Base-by-base conservation (phyloP, 306 rosid species). In the Acmispon strigosus region DNA sequence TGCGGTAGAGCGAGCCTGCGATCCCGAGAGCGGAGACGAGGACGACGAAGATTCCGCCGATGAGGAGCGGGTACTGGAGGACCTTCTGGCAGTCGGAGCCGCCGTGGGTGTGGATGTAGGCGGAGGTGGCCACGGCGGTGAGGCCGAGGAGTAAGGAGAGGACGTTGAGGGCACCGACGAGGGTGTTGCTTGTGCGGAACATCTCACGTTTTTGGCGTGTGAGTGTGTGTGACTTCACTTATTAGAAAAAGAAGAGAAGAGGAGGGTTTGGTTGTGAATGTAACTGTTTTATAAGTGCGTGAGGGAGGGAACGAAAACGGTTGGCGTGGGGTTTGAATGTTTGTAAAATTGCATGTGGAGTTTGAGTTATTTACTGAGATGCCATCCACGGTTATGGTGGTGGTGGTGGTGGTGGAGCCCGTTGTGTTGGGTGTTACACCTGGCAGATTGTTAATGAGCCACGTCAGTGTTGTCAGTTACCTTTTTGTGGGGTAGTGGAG, bases 151-250 rank as follows among this genome's bases (percentile, higher is more conserved):
- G 32, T 5, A 90, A 59, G 10, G 96, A 70, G 9, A 78, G 69
- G 1, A 63, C 27, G 86, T 90, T 90, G 10, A 93, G 87, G 10
- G 80, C 53, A 2, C 87, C 88, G 1, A 93, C 80, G 8, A 83
- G 56, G 48, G 83, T 74, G 82, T 93, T 90, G 86, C 92, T 87
- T 52, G 84, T 27, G 27, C 89, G 93, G 63, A 68, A 34, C 96
- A 86, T 77, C 16, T 69, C 37, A 10, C 11, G 58, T 65, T 10
- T 32, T 32, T 5, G 17, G 10, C n/a, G n/a, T 8, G 32, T 52
- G 14, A 10, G 29, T 53, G 3, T 24, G 42, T 56, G 19, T 0
- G 5, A 27, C 34, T 2, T 37, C 14, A 14, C 18, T 1, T 0
- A 27, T 18, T 7, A 56, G 6, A 14, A 20, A 8, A 47, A 47